These are phyloP conservation scores for Phalaenopsis hybrid DNA, from an alignment of 116 monocot species.

Conservation along the genomic window DNA sequence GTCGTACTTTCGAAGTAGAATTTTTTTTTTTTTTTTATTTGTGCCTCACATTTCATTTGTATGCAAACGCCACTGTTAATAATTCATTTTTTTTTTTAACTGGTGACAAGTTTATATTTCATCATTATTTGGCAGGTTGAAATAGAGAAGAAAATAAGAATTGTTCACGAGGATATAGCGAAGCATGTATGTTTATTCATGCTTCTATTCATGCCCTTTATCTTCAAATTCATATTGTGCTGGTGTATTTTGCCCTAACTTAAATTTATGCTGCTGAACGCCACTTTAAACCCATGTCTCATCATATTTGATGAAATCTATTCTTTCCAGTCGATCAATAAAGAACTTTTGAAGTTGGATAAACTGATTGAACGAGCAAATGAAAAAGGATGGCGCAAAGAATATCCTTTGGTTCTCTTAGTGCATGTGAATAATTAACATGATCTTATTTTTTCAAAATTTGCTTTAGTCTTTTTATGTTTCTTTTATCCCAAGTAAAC, in stretches of 20 bases:
- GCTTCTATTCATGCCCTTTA: neutral
- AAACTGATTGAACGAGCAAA: constrained; percentile 64
- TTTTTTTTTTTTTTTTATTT: neutral
- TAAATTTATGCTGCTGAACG: too few relatives aligned
- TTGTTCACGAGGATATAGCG: constrained; percentile 55
- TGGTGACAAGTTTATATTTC: neutral
- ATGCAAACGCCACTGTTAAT: neutral
- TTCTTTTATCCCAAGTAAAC: neutral
- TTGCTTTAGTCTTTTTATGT: neutral
- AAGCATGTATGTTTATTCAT: constrained; percentile 51
- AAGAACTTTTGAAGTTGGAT: constrained; percentile 46
- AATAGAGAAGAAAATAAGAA: constrained; percentile 42
- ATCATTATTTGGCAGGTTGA: constrained; percentile 48
- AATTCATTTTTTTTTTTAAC: constrained; percentile 1
- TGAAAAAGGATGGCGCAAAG: constrained; percentile 81
- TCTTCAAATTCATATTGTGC: neutral
- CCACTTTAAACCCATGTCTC: too few relatives aligned
- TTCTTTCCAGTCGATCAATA: constrained; percentile 62
- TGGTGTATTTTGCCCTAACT: neutral
- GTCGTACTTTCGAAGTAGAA: neutral
- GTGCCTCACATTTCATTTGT: neutral
- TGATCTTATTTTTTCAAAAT: neutral
- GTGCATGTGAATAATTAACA: neutral
- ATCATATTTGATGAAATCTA: constrained; percentile 5
- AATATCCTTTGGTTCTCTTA: constrained; percentile 79